phyloP scores from a whole-genome alignment of 495 filamentous ascomycete genomes.

The Chaetomium tenue region DNA sequence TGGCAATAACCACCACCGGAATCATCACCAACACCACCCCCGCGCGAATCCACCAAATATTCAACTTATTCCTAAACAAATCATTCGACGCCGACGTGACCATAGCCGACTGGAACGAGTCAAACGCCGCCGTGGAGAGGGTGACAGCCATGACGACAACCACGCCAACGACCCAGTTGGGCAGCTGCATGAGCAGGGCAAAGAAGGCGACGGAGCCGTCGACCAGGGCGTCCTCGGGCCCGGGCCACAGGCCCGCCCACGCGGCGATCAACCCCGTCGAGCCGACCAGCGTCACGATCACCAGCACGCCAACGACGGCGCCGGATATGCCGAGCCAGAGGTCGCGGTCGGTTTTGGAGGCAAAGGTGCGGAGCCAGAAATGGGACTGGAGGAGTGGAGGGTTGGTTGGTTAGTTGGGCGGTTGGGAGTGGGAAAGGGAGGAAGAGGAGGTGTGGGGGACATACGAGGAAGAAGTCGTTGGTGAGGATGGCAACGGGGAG shows the following conservation, averaged over 20 bases:
- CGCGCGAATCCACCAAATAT: constrained; percentile 64
- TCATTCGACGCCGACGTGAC: constrained; percentile 73
- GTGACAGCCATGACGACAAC: constrained; percentile 73
- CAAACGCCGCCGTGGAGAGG: constrained; percentile 70
- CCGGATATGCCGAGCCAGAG: constrained; percentile 67
- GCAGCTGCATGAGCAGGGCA: constrained; percentile 64
- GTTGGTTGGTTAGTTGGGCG: no score
- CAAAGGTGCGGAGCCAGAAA: constrained; percentile 81
- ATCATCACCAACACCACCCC: constrained; percentile 66
- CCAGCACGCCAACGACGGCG: constrained; percentile 58
- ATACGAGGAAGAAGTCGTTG: constrained; percentile 69
- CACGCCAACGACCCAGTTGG: constrained; percentile 71
- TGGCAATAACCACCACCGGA: constrained; percentile 66
- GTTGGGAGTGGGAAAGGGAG: not conserved
- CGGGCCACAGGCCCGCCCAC: constrained; percentile 66
- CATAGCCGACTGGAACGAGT: constrained; percentile 73
- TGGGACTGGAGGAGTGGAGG: constrained; percentile 43
- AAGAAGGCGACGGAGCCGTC: constrained; percentile 71
- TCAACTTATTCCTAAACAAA: constrained; percentile 71
- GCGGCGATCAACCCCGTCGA: constrained; percentile 66
- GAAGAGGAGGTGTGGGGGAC: not conserved
- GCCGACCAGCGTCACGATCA: constrained; percentile 66
- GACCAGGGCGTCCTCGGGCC: constrained; percentile 45
- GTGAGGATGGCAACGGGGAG: constrained; percentile 71
- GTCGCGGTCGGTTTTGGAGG: constrained; percentile 71